These are phyloP conservation scores for Tetracladium maxilliforme DNA, from an alignment of 2,329 filamentous ascomycete genomes.

Conservation along the genomic window DNA sequence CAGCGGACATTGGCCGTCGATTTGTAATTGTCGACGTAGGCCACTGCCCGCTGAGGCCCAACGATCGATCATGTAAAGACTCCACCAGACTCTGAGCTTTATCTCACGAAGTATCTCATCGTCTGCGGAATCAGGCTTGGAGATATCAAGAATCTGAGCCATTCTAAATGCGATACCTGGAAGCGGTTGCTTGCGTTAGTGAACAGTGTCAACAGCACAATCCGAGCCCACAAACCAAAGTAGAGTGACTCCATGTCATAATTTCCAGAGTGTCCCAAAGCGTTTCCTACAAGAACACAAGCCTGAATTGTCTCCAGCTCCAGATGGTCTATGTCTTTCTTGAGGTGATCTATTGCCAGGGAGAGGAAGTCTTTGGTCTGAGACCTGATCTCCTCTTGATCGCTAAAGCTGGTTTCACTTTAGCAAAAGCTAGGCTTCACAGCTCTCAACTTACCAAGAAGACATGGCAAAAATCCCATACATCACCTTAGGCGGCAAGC, in stretches of 20 bases:
- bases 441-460: conserved; percentile 7
- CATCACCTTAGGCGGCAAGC: conserved; percentile 7
- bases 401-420: conserved; percentile 5
- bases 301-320: conserved; percentile 18
- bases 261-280: conserved; percentile 13
- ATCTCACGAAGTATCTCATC: conserved; percentile 12
- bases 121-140: conserved; percentile 7
- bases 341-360: conserved; percentile 10
- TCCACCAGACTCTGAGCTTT: conserved; percentile 18
- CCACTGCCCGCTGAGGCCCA: conserved; percentile 18
- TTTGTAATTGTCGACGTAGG: conserved; percentile 11
- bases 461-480: conserved; percentile 10
- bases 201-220: not conserved
- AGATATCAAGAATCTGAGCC: conserved; percentile 16
- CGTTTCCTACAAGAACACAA: conserved; percentile 16
- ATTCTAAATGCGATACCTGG: conserved; percentile 16
- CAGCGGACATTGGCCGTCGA: conserved; percentile 3
- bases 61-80: conserved; percentile 16
- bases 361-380: conserved; percentile 5
- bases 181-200: conserved; percentile 1
- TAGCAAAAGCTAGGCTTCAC: no score
- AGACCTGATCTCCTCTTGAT: conserved; percentile 5
- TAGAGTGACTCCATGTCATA: conserved; percentile 17
- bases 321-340: conserved; percentile 14
- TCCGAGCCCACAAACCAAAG: conserved; percentile 10